phyloP scores from a whole-genome alignment of 2,329 filamentous ascomycete species.

The Fonsecaea multimorphosa region DNA sequence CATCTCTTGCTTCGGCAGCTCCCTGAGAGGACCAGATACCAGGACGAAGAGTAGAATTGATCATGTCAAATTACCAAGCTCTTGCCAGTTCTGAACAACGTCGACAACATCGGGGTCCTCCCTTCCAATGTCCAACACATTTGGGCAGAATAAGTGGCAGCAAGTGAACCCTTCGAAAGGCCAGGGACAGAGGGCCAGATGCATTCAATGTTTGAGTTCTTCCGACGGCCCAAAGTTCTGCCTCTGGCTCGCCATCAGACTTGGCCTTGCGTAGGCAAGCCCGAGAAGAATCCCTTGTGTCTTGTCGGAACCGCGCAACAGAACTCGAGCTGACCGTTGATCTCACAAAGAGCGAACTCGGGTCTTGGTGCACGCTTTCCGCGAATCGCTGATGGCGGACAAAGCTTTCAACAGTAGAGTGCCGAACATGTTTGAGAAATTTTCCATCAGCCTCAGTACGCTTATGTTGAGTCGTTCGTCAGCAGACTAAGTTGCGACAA shows the following conservation, averaged over 20 bases:
- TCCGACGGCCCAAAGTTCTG: slow-evolving; percentile 1
- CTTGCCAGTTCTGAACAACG: background rate
- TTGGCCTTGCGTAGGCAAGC: background rate
- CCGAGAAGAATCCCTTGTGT: background rate
- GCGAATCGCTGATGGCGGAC: background rate
- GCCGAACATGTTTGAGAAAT: background rate
- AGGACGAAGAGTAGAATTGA: background rate
- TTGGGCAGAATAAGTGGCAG: background rate
- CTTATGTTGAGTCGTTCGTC: background rate
- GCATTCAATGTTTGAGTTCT: background rate
- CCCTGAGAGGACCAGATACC: background rate
- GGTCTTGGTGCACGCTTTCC: background rate
- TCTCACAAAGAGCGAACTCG: background rate
- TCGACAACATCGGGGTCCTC: background rate
- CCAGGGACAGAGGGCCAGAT: background rate
- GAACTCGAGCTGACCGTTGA: background rate
- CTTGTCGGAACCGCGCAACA: background rate
- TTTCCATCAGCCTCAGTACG: background rate
- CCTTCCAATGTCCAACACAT: background rate
- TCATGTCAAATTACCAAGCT: background rate
- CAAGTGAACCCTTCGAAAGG: background rate
- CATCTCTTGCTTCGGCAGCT: background rate
- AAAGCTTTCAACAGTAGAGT: background rate
- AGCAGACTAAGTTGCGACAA: background rate
- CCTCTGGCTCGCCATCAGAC: background rate